Conservation (phyloP, 1,284 basidiomycete species). For the Leccinum olivaceoglutinosum region DNA sequence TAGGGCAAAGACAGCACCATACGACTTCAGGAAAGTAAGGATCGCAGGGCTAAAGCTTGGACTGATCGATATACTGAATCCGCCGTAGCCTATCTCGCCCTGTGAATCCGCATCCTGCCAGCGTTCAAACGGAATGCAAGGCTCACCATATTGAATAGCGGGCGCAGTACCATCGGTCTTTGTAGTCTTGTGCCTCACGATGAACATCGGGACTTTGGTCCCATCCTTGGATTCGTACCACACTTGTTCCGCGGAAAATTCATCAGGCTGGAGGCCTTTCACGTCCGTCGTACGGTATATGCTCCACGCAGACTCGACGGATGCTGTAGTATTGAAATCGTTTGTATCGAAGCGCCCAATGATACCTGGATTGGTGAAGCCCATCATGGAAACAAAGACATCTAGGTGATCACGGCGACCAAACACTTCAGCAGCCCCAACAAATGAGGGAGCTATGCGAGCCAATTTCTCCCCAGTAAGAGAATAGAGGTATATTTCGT, state of each 20-base stretch:
- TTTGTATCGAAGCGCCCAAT: slow-evolving; percentile 60
- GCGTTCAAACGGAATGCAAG: not conserved
- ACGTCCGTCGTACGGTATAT: slow-evolving; percentile 60
- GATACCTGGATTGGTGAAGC: slow-evolving; percentile 74
- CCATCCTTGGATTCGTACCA: slow-evolving; percentile 81
- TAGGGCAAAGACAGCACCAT: slow-evolving; percentile 70
- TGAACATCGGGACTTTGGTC: slow-evolving; percentile 82
- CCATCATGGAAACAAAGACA: slow-evolving; percentile 64
- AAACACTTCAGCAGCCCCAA: slow-evolving; percentile 60
- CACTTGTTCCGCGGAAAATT: slow-evolving; percentile 73
- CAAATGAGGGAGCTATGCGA: slow-evolving; percentile 62
- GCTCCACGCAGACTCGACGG: slow-evolving; percentile 48
- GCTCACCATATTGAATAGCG: slow-evolving; percentile 71
- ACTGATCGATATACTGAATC: slow-evolving; percentile 69
- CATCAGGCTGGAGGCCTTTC: slow-evolving; percentile 60
- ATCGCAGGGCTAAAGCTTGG: slow-evolving; percentile 72
- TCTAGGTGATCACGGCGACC: slow-evolving; percentile 55
- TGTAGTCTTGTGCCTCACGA: slow-evolving; percentile 73
- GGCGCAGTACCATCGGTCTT: slow-evolving; percentile 74
- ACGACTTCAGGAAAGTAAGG: slow-evolving; percentile 73
- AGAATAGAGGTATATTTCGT: slow-evolving; percentile 75
- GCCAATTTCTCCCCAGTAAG: slow-evolving; percentile 52
- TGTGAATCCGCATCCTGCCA: not conserved
- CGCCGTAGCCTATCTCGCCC: slow-evolving; percentile 58
- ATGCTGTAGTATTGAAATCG: slow-evolving; percentile 27